Evolutionary conservation across 805 yeast genomes (phyloP).

Genomic region (Cephaloascus albidus): DNA sequence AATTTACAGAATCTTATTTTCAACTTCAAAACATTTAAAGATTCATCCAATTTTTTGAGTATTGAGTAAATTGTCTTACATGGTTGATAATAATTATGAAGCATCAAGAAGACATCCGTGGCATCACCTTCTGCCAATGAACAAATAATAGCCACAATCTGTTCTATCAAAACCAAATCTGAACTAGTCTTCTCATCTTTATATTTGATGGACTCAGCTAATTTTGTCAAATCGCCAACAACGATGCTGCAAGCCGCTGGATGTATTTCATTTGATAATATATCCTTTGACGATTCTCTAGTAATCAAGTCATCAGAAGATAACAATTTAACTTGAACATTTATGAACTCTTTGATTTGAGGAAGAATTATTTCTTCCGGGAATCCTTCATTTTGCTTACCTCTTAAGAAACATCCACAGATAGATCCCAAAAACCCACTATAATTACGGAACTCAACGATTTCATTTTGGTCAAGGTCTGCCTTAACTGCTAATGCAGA

Average conservation of each 20-base stretch:
- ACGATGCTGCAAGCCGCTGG: constrained; percentile 44
- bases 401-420: constrained; percentile 49
- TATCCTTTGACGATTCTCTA: constrained; percentile 66
- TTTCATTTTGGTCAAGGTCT: constrained; percentile 20
- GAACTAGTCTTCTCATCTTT: constrained; percentile 16
- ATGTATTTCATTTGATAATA: constrained; percentile 57
- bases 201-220: constrained; percentile 6
- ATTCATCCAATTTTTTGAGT: constrained; percentile 5
- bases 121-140: constrained; percentile 19
- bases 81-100: constrained; percentile 18
- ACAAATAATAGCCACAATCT: constrained; percentile 36
- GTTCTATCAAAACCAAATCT: constrained; percentile 35
- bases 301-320: constrained; percentile 41
- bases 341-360: constrained; percentile 37
- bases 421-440: constrained; percentile 68
- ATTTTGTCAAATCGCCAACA: constrained; percentile 30
- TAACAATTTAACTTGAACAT: constrained; percentile 38
- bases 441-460: constrained; percentile 47
- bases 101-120: constrained; percentile 14
- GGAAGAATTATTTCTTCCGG: constrained; percentile 17
- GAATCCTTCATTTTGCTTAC: constrained; percentile 15
- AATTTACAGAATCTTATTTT: constrained; percentile 34
- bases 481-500: constrained; percentile 15
- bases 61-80: constrained; percentile 8
- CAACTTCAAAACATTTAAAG: constrained; percentile 15